Conservation (phyloP, 768 basidiomycete species). For the Tylopilus intermedius region DNA sequence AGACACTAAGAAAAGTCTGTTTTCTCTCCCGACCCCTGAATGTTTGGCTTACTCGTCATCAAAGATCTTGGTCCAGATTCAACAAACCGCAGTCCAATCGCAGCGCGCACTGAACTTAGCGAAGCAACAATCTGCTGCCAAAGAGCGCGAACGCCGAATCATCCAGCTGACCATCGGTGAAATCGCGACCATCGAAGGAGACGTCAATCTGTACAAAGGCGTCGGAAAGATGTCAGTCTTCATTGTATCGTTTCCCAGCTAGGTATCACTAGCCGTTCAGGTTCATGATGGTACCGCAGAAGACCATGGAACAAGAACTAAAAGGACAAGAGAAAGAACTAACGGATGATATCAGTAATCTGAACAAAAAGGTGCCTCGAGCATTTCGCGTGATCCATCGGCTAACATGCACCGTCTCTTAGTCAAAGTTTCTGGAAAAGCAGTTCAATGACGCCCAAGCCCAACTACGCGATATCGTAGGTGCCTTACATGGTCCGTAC, state of each 20-base stretch:
- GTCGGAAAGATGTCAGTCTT: slow-evolving; percentile 84
- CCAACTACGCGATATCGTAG: slow-evolving; percentile 80
- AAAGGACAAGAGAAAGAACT: slow-evolving; percentile 77
- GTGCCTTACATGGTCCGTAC: slow-evolving; percentile 20
- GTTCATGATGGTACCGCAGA: slow-evolving; percentile 86
- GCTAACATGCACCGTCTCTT: neutral
- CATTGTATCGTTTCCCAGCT: neutral
- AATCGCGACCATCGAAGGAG: slow-evolving; percentile 61
- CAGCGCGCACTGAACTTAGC: slow-evolving; percentile 72
- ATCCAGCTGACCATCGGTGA: slow-evolving; percentile 86
- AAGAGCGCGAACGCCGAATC: slow-evolving; percentile 87
- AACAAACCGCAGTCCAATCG: slow-evolving; percentile 83
- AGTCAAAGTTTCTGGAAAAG: slow-evolving; percentile 92
- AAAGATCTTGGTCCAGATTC: slow-evolving; percentile 90
- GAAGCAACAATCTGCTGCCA: slow-evolving; percentile 68
- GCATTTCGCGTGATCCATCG: neutral
- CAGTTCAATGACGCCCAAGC: slow-evolving; percentile 87
- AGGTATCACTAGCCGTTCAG: slow-evolving; percentile 35
- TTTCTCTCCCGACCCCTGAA: neutral
- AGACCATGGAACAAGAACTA: slow-evolving; percentile 72
- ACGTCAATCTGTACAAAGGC: slow-evolving; percentile 86
- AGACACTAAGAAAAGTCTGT: slow-evolving; percentile 73
- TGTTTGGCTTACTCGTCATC: slow-evolving; percentile 16
- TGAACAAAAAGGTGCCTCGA: slow-evolving; percentile 77
- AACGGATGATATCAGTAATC: slow-evolving; percentile 71